Evolutionary conservation across 2,329 filamentous ascomycete species (phyloP).

Genomic region (Pseudocercospora pini-densiflorae): DNA sequence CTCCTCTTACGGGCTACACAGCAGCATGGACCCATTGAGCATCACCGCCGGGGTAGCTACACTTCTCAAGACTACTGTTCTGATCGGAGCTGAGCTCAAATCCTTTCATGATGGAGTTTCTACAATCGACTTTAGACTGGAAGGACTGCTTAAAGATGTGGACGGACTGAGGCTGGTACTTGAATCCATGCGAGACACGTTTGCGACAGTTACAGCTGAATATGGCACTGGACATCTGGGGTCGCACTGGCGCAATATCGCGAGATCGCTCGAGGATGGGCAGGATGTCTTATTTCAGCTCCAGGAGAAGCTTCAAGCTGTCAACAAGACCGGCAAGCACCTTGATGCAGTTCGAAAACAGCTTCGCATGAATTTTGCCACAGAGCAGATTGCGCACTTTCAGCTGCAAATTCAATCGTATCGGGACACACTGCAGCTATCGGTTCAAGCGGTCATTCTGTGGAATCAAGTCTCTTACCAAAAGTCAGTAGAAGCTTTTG

Average conservation of each 20-base stretch:
- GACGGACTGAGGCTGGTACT: conserved; percentile 4
- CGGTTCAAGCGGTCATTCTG: conserved; percentile 6
- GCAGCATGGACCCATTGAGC: conserved; percentile 11
- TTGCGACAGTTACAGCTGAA: neutral
- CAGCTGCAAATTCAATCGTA: conserved; percentile 5
- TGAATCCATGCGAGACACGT: conserved; percentile 9
- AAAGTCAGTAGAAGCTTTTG: neutral
- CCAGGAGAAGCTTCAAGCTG: neutral
- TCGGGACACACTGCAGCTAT: conserved; percentile 9
- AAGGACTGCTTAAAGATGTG: conserved; percentile 3
- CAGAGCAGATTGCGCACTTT: conserved; percentile 1
- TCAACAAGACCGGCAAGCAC: conserved; percentile 5
- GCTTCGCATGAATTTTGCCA: conserved; percentile 10
- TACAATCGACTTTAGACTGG: neutral
- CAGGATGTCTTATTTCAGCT: neutral
- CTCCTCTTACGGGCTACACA: neutral
- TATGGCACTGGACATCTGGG: conserved; percentile 3
- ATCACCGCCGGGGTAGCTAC: neutral
- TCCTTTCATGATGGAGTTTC: conserved; percentile 11
- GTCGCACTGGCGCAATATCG: conserved; percentile 8
- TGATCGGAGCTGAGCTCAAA: conserved; percentile 4
- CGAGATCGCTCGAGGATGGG: neutral
- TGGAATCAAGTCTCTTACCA: conserved; percentile 6
- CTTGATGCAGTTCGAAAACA: conserved; percentile 4
- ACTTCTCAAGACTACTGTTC: neutral